phyloP scores from a whole-genome alignment of 306 rosid genomes.

The Oemleria cerasiformis region DNA sequence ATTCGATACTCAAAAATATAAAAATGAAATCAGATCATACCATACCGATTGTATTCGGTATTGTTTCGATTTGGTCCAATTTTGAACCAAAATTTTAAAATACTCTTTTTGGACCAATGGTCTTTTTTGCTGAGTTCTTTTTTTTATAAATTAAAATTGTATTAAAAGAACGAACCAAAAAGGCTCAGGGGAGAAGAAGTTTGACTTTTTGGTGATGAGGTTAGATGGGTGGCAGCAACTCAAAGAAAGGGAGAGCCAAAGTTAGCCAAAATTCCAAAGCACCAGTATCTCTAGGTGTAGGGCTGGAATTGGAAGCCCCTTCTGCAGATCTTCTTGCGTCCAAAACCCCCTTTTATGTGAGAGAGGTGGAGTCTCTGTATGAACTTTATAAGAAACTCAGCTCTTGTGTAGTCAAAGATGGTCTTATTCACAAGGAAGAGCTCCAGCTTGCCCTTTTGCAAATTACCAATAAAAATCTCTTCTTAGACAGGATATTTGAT shows the following conservation, averaged over 20 bases:
- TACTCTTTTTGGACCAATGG: too few relatives aligned
- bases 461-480: conserved; percentile 7
- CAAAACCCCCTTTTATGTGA: conserved; percentile 15
- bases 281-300: neutral
- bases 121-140: too few relatives aligned
- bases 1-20: too few relatives aligned
- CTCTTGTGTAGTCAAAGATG: conserved; percentile 17
- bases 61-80: too few relatives aligned
- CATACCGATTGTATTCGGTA: too few relatives aligned
- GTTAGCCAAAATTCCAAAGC: neutral
- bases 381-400: conserved; percentile 17
- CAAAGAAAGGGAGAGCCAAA: neutral
- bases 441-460: conserved; percentile 22
- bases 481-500: conserved; percentile 39
- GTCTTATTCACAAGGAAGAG: conserved; percentile 18
- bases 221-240: neutral
- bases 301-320: neutral
- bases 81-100: too few relatives aligned
- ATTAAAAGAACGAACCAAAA: too few relatives aligned
- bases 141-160: too few relatives aligned
- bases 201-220: neutral
- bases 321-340: conserved; percentile 19
- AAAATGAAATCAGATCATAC: too few relatives aligned
- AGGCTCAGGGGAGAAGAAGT: too few relatives aligned
- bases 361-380: conserved; percentile 3